phyloP scores from a whole-genome alignment of 139 green algal genomes.

The Mychonastes homosphaera region DNA sequence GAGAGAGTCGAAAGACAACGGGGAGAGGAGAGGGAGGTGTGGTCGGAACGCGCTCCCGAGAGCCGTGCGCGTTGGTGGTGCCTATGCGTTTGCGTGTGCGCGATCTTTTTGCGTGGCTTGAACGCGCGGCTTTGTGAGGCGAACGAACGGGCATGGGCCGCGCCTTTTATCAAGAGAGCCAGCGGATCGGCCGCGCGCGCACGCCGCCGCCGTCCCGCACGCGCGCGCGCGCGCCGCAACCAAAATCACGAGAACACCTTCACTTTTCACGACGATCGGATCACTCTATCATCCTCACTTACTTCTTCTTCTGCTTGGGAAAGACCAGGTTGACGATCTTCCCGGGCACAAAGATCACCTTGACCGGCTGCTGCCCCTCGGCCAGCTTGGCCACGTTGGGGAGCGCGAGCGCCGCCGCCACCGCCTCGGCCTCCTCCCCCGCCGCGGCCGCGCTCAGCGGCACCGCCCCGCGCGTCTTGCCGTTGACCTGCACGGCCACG shows the following conservation, averaged over 20 bases:
- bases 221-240: not conserved
- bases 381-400: conserved; percentile 31
- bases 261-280: not conserved
- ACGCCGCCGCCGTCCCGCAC: not conserved
- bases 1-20: too few relatives aligned
- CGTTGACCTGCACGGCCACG: conserved; percentile 84
- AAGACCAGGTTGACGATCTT: conserved; percentile 97
- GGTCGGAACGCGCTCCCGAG: too few relatives aligned
- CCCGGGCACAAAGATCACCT: conserved; percentile 83
- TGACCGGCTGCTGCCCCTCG: conserved; percentile 71
- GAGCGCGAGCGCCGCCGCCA: conserved; percentile 45
- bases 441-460: conserved; percentile 45
- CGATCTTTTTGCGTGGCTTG: too few relatives aligned
- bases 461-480: conserved; percentile 81
- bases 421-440: conserved; percentile 61
- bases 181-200: too few relatives aligned
- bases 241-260: not conserved
- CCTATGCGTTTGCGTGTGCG: too few relatives aligned
- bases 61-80: too few relatives aligned
- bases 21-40: too few relatives aligned
- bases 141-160: not conserved
- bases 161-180: not conserved
- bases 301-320: too few relatives aligned
- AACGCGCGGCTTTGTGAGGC: not conserved
- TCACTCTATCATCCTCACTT: not conserved